A percentile compares a stretch with the other conserved stretches of the same genome.
Evolutionary conservation across 257 asterid species (phyloP).

Genomic region (Paraleonurus japonicus): DNA sequence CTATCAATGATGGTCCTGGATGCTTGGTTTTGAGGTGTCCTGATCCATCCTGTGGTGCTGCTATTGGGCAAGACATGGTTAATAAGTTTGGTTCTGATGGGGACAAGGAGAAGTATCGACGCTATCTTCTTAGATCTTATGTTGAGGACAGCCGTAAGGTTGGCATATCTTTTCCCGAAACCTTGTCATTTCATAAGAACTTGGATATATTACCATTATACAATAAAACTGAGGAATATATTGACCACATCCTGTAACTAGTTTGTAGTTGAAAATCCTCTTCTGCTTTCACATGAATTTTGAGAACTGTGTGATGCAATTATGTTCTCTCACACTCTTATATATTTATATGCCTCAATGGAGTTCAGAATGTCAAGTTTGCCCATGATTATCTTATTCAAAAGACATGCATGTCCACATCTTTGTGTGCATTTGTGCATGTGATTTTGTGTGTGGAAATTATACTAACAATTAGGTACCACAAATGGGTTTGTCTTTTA

Average conservation of each 20-base stretch:
- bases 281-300: neutral
- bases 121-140: slow-evolving; percentile 86
- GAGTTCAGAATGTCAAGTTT: slow-evolving; percentile 17
- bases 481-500: neutral
- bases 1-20: slow-evolving; percentile 94
- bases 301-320: neutral
- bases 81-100: slow-evolving; percentile 46
- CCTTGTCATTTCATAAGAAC: slow-evolving; percentile 17
- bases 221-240: neutral
- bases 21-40: slow-evolving; percentile 92
- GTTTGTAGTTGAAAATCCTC: neutral
- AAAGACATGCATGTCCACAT: slow-evolving; percentile 7
- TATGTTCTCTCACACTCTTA: neutral
- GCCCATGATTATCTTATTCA: neutral
- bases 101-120: slow-evolving; percentile 74
- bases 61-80: slow-evolving; percentile 88
- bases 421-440: neutral
- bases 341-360: neutral
- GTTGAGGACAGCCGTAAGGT: slow-evolving; percentile 97
- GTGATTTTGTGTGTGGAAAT: neutral
- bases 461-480: neutral
- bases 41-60: slow-evolving; percentile 74
- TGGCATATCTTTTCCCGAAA: slow-evolving; percentile 24
- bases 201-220: neutral
- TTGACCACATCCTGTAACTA: neutral